Evolutionary conservation across 257 asterid species (phyloP).

Genomic region (Solanum corneliomulleri): DNA sequence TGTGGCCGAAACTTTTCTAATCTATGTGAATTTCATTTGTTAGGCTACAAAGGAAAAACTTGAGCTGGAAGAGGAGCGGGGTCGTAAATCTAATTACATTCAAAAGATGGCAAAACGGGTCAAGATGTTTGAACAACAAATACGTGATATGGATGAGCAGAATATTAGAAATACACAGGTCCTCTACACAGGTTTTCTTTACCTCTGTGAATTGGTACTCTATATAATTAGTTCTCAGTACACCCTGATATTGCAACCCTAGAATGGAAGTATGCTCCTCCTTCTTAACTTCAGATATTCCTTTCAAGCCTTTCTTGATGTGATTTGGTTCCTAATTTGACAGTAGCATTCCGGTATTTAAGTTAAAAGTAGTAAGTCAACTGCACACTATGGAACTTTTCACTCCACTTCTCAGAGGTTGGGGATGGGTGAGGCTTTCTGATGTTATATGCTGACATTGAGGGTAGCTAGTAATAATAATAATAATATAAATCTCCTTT

Average conservation of each 20-base stretch:
- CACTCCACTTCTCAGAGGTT: not conserved
- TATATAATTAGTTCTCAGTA: not conserved
- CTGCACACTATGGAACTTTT: not conserved
- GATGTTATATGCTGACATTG: not conserved
- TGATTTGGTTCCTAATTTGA: not conserved
- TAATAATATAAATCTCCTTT: not conserved
- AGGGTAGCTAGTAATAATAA: not conserved
- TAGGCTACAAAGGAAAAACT: conserved; percentile 64
- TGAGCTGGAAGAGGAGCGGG: conserved; percentile 50
- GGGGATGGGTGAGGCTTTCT: not conserved
- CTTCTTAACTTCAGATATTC: not conserved
- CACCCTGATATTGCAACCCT: not conserved
- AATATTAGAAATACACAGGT: conserved; percentile 67
- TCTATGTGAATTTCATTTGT: conserved; percentile 2
- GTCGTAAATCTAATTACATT: conserved; percentile 27
- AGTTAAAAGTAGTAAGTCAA: not conserved
- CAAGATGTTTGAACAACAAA: conserved; percentile 48
- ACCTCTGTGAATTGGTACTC: not conserved
- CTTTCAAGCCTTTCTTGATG: not conserved
- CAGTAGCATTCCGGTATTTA: not conserved
- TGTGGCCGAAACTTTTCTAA: not conserved
- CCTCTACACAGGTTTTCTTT: not conserved
- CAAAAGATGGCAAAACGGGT: conserved; percentile 30
- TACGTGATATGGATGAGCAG: conserved; percentile 56
- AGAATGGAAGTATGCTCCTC: not conserved